These are phyloP conservation scores for Omphalea diandra DNA, from an alignment of 441 rosid species.

Conservation along the genomic window DNA sequence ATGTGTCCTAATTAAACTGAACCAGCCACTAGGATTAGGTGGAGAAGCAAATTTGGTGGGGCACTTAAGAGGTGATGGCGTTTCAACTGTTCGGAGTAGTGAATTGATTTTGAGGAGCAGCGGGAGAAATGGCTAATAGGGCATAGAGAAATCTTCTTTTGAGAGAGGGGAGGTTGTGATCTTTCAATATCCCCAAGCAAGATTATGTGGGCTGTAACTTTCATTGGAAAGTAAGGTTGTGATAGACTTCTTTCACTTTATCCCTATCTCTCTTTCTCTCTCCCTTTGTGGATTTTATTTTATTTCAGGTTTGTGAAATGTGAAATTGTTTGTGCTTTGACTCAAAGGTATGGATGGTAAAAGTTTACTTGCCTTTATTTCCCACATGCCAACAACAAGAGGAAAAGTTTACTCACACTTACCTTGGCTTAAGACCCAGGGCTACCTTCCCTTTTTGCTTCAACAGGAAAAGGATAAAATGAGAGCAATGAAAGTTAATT, in stretches of 20 bases:
- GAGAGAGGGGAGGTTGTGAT: conserved; percentile 32
- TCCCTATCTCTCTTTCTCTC: not conserved
- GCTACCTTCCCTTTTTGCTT: too few species aligned
- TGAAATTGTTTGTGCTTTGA: too few species aligned
- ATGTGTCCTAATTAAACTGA: conserved; percentile 18
- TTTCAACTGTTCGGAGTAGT: conserved; percentile 22
- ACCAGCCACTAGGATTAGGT: conserved; percentile 22
- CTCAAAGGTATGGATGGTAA: too few species aligned
- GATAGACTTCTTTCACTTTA: conserved; percentile 28
- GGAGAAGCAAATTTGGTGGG: conserved; percentile 23
- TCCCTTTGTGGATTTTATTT: conserved; percentile 17
- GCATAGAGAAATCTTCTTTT: conserved; percentile 31
- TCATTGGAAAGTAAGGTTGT: conserved; percentile 58
- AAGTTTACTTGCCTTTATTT: too few species aligned
- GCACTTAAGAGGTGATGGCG: not conserved
- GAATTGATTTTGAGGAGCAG: conserved; percentile 27
- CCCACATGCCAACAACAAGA: too few species aligned
- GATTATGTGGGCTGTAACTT: conserved; percentile 74
- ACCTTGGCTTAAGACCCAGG: too few species aligned
- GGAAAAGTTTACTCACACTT: too few species aligned
- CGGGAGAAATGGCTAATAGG: conserved; percentile 11
- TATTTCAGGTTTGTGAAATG: too few species aligned
- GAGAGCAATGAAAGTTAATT: too few species aligned
- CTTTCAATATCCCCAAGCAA: conserved; percentile 55
- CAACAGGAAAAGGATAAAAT: too few species aligned